Conservation (phyloP, 2,329 filamentous ascomycete species). For the Dothideomycetes sp. region DNA sequence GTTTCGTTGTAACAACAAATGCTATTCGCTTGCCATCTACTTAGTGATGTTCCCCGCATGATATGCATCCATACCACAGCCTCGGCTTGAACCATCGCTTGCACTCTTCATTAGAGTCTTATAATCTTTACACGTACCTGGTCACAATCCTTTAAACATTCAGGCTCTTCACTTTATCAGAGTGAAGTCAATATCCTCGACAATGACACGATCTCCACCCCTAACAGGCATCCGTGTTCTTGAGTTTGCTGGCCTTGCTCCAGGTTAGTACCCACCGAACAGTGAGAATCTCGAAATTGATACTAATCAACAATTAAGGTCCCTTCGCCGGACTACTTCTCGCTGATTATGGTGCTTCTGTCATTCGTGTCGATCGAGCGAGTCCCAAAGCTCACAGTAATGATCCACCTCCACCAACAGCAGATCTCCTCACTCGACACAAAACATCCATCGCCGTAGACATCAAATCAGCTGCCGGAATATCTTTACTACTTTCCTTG, state of each 20-base stretch:
- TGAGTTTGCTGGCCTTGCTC: slow-evolving; percentile 56
- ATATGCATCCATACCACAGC: no score
- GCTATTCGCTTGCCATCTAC: no score
- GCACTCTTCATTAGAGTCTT: no score
- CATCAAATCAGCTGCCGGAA: slow-evolving; percentile 58
- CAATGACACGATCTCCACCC: slow-evolving; percentile 31
- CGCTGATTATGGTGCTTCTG: slow-evolving; percentile 78
- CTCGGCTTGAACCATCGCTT: no score
- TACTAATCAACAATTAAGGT: slow-evolving; percentile 39
- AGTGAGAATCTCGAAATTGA: background rate
- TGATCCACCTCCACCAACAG: slow-evolving; percentile 36
- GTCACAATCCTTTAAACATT: no score
- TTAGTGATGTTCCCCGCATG: no score
- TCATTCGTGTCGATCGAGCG: slow-evolving; percentile 72
- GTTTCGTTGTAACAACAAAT: no score
- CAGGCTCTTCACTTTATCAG: no score
- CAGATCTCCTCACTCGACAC: slow-evolving; percentile 68
- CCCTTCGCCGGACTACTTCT: slow-evolving; percentile 85
- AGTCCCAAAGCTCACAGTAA: slow-evolving; percentile 30
- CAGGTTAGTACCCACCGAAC: slow-evolving; percentile 32
- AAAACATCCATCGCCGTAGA: slow-evolving; percentile 75
- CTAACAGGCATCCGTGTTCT: slow-evolving; percentile 53
- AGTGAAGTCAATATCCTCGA: background rate
- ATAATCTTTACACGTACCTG: no score
- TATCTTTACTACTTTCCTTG: slow-evolving; percentile 58